Evolutionary conservation across 2,329 filamentous ascomycete species (phyloP).

Genomic region (Stagonosporopsis rhizophila): DNA sequence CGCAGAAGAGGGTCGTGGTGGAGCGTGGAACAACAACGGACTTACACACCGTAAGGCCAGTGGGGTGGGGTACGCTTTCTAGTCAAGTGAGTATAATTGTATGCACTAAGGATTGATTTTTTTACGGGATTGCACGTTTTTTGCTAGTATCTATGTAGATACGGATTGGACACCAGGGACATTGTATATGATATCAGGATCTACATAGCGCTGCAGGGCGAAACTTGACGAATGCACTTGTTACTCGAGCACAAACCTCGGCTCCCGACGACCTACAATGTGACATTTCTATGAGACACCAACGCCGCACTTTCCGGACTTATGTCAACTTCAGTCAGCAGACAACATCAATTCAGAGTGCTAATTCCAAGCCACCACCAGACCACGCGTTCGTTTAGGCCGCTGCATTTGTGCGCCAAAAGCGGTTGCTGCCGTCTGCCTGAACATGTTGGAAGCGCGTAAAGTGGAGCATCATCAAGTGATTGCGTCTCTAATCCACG

Average conservation of each 20-base stretch:
- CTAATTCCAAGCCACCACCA: neutral
- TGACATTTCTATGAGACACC: neutral
- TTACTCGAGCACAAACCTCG: neutral
- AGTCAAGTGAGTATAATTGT: neutral
- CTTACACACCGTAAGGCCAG: slow-evolving; percentile 52
- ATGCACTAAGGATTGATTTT: slow-evolving; percentile 1
- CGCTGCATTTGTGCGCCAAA: neutral
- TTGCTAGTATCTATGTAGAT: neutral
- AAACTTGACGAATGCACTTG: slow-evolving; percentile 7
- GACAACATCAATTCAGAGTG: neutral
- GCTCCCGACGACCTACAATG: neutral
- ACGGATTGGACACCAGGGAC: neutral
- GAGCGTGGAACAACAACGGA: slow-evolving; percentile 35
- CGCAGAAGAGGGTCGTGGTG: slow-evolving; percentile 71
- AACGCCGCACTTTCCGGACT: neutral
- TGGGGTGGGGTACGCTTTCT: slow-evolving; percentile 34
- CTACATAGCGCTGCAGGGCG: slow-evolving; percentile 8
- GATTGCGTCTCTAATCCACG: slow-evolving; percentile 7
- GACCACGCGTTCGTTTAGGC: slow-evolving; percentile 4
- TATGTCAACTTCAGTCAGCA: neutral
- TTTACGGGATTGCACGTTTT: neutral
- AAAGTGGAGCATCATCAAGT: slow-evolving; percentile 14
- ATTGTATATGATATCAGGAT: slow-evolving; percentile 14
- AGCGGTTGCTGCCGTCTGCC: slow-evolving; percentile 1
- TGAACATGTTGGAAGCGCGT: slow-evolving; percentile 6